Evolutionary conservation across 768 basidiomycete species (phyloP).

Genomic region (Suillus brevipes): DNA sequence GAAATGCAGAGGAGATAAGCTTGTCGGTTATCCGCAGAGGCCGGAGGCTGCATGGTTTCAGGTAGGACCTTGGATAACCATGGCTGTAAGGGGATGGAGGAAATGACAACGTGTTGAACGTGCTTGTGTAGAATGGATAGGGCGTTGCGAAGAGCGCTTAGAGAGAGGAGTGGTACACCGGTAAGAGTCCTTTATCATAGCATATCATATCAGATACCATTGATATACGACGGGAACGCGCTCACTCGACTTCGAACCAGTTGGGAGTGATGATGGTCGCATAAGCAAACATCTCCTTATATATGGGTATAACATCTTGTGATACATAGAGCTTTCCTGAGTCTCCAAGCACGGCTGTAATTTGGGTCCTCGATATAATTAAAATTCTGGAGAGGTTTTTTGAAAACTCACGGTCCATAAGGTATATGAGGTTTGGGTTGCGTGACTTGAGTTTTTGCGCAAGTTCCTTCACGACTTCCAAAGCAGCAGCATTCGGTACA

Average conservation of each 20-base stretch:
- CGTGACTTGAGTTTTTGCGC: constrained; percentile 59
- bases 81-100: constrained; percentile 72
- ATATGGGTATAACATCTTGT: constrained; percentile 82
- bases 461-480: constrained; percentile 63
- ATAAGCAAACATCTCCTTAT: constrained; percentile 74
- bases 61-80: constrained; percentile 65
- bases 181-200: constrained; percentile 65
- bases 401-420: constrained; percentile 80
- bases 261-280: constrained; percentile 96
- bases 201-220: constrained; percentile 6
- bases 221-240: not conserved
- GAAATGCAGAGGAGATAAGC: constrained; percentile 78
- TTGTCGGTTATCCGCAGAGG: constrained; percentile 20
- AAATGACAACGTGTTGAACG: constrained; percentile 89
- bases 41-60: constrained; percentile 30
- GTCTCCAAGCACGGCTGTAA: constrained; percentile 90
- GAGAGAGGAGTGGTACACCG: constrained; percentile 62
- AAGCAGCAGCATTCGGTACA: constrained; percentile 79
- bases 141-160: constrained; percentile 64
- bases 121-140: constrained; percentile 73
- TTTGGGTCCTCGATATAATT: not conserved
- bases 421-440: constrained; percentile 70
- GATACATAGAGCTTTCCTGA: constrained; percentile 87
- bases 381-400: not conserved
- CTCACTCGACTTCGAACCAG: constrained; percentile 95